Percentiles rank a stretch among this genome's conserved stretches.
Conservation (phyloP, 306 rosid genomes). For the Cicer bijugum region DNA sequence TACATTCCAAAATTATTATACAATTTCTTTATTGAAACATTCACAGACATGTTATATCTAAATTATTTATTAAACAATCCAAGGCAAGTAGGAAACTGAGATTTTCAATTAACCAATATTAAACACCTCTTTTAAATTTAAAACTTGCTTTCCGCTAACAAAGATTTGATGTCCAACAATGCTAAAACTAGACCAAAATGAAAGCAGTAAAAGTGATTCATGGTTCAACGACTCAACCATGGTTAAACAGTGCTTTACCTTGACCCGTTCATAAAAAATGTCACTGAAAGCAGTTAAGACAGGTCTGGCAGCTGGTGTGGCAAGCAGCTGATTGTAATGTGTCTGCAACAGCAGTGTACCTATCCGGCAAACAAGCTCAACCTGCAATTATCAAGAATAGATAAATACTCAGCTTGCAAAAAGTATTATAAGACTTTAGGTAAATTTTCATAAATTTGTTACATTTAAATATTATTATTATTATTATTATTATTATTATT, state of each 20-base stretch:
- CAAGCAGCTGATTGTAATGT: conserved; percentile 76
- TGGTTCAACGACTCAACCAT: background rate
- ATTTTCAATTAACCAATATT: background rate
- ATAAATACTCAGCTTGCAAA: conserved; percentile 10
- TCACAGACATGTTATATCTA: background rate
- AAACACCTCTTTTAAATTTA: background rate
- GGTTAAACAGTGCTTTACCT: conserved; percentile 55
- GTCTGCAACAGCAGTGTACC: conserved; percentile 72
- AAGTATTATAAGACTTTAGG: background rate
- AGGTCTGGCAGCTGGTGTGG: conserved; percentile 80
- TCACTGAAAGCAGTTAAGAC: conserved; percentile 66
- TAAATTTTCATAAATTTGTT: conserved; percentile 6
- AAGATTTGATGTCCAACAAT: background rate
- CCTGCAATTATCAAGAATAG: conserved; percentile 56
- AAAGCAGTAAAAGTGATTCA: background rate
- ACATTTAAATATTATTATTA: too few species aligned
- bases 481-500: background rate
- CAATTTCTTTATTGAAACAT: background rate
- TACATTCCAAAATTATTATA: background rate
- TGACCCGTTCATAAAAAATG: conserved; percentile 68
- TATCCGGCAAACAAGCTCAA: conserved; percentile 87
- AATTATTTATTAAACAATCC: background rate
- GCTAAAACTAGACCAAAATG: background rate
- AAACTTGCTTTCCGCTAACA: background rate
- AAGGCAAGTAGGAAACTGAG: background rate